Base-by-base conservation (phyloP, 2,329 filamentous ascomycete genomes). In the Penicillium sp. region DNA sequence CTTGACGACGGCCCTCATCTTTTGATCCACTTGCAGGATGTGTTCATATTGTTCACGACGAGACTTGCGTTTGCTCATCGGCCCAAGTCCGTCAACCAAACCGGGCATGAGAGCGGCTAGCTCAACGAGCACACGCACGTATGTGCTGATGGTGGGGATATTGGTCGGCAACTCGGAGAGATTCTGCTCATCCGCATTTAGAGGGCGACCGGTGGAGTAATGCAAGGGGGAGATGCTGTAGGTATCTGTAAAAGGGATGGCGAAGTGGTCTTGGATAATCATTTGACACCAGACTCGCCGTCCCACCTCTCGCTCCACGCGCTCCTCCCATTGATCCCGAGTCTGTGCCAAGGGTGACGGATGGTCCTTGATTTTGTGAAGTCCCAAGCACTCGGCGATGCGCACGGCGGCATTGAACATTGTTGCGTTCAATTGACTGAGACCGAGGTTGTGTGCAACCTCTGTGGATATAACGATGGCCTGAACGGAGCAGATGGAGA, bases 401-500 rank as follows among this genome's bases (percentile, higher is more conserved):
- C 75, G 72, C 4, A 77, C 70, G 10, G 71, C 73, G 5, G 75
- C 68, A 34, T 69, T 71, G 56, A 77, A 68, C 4, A 77, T 60
- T 10, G 73, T 76, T 0, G 74, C 73, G 35, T 74, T 74, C 2
- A 74, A 57, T 49, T 76, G 68, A 57, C 75, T 77, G 35, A 71
- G 61, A 1, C 75, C 76, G 5, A 78, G 65, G 43, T 75, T 76
- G 59, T 78, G 75, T 1, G 73, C 75, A 17, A 75, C 66, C 54
- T 75, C 67, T 0, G 75, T 76, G 3, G 75, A 75, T 6, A 78
- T 73, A 20, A 73, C 72, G 35, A 75, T 69, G n/a, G 76, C 74
- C 53, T 76, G 75, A 11, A 75, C 69, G 2, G 71, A 69, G 34
- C 65, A 69, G n/a, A 69, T 47, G 1, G 68, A 70, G 5, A 69